Conservation (phyloP, 208 protist species). For the Leishmania mexicana region DNA sequence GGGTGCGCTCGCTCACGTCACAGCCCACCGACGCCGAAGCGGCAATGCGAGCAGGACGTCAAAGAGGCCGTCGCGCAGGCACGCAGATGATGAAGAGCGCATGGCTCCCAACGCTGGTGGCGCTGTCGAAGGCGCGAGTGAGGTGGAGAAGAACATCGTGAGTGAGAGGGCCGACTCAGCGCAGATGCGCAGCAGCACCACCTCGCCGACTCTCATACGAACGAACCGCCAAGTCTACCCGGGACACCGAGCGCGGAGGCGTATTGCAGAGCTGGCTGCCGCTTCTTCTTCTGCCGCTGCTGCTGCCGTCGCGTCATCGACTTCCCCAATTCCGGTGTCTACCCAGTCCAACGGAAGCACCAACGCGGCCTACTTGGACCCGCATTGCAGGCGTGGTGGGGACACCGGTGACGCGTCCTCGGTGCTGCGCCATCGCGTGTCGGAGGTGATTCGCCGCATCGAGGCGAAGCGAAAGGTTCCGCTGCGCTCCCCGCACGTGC, state of each 20-base stretch:
- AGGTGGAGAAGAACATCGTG: background rate
- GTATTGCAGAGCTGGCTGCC: background rate
- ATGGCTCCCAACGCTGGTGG: background rate
- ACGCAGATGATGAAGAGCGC: background rate
- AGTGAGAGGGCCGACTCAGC: background rate
- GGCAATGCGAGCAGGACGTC: too few species aligned
- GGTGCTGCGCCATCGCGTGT: conserved; percentile 13
- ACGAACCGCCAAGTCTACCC: too few species aligned
- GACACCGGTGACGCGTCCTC: background rate
- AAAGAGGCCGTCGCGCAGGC: background rate
- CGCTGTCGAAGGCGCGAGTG: background rate
- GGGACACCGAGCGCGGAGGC: background rate
- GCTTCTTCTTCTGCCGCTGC: background rate
- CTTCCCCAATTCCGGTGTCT: background rate
- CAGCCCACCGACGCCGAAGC: background rate
- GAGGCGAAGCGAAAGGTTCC: conserved; percentile 9
- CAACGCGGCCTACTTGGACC: background rate
- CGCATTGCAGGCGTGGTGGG: background rate
- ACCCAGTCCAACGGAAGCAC: background rate
- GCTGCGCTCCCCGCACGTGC: background rate
- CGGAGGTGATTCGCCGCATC: conserved; percentile 18
- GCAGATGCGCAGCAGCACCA: background rate
- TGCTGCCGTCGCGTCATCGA: background rate
- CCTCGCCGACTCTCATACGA: background rate
- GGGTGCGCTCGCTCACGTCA: background rate